Conservation (phyloP, 1,284 basidiomycete genomes). For the Tylopilus orsonianus region DNA sequence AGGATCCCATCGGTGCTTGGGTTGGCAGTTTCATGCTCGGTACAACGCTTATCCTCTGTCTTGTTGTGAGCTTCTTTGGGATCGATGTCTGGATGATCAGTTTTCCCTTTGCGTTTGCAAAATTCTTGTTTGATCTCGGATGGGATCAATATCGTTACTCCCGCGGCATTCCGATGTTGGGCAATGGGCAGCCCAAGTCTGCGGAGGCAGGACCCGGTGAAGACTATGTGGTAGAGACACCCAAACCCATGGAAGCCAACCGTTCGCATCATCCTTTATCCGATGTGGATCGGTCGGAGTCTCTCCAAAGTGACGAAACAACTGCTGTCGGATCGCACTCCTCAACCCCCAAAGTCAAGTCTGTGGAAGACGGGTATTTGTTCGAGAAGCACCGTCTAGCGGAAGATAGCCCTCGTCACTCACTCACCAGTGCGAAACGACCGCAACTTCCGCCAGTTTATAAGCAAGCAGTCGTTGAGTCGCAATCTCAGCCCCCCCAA, state of each 20-base stretch:
- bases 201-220: neutral
- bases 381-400: too few species aligned
- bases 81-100: conserved; percentile 81
- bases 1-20: conserved; percentile 49
- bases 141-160: conserved; percentile 55
- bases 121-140: conserved; percentile 65
- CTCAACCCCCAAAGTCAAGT: too few species aligned
- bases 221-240: neutral
- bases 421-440: neutral
- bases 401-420: neutral
- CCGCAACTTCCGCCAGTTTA: neutral
- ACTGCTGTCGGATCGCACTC: too few species aligned
- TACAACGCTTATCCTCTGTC: conserved; percentile 48
- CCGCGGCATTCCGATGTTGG: conserved; percentile 26
- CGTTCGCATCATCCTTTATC: too few species aligned
- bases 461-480: conserved; percentile 8
- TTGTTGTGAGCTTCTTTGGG: conserved; percentile 57
- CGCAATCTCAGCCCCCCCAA: neutral
- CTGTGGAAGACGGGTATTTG: too few species aligned
- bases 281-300: too few species aligned
- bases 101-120: conserved; percentile 80
- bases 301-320: too few species aligned
- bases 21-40: conserved; percentile 54
- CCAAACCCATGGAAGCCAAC: neutral
- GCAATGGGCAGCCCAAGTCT: conserved; percentile 6